Evolutionary conservation across 306 rosid species (phyloP), one percentile per base, ranked within the genome.

Genomic region (Quercus agrifolia): DNA sequence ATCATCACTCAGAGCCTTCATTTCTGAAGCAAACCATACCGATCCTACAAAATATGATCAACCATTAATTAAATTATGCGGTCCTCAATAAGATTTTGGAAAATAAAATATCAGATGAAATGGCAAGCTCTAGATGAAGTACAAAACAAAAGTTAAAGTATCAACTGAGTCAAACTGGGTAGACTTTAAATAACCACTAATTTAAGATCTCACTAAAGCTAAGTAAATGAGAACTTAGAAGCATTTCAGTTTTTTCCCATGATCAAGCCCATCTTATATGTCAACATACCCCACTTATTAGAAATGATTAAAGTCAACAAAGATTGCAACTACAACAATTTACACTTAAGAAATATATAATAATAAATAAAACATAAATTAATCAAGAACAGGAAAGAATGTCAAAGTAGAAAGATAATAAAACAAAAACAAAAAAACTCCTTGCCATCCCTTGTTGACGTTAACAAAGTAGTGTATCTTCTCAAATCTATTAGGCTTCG

Each of bases 1-100:
- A 81, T 96, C 99, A 75, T 96, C 99, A 81, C 95, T 89, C 72
- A 96, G 67, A 80, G 98, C 99, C 85, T 96, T 96, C 99, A 96
- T 96, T 87, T 96, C 97, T 77, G 99, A 96, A 56, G 98, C 94
- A 87, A 96, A 96, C 98, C 99, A 96, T 35, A 87, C 85, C 72
- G 98, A 96, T 77, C 99, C 99, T 95, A 90, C 66, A 76, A 79
- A 86, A 23, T 75, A 81, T 71, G 79, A 75, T 35, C 73, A 71
- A 75, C 46, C 67, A 78, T 57, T 35, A 51, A 12, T 46, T 80
- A 69, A 68, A 67, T 69, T 28, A 75, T 71, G 51, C 44, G n/a
- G 4, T 23, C 44, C 41, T 70, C 12, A 1, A 11, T 73, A 33
- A 33, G 5, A 66, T 66, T 30, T 17, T 6, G 21, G 8, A 66